Percentiles rank a stretch among this genome's conserved stretches.
phyloP scores from a whole-genome alignment of 257 asterid genomes.

The Ballota nigra region DNA sequence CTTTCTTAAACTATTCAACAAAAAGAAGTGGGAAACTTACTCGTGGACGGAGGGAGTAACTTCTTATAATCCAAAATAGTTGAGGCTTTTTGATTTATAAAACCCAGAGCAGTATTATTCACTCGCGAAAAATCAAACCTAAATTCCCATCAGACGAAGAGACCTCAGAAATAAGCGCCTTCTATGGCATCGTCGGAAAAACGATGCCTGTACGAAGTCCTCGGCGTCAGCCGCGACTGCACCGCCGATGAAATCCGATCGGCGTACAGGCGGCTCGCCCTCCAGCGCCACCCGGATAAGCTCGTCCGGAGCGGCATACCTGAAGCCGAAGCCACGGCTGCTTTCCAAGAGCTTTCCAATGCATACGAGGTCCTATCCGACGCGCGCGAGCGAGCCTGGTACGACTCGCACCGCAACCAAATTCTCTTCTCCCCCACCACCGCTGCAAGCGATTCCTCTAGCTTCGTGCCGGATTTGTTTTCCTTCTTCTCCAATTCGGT shows the following conservation, averaged over 20 bases:
- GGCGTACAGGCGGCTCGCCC: constrained; percentile 81
- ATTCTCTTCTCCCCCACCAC: constrained; percentile 64
- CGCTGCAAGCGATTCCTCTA: constrained; percentile 34
- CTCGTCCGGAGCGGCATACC: constrained; percentile 72
- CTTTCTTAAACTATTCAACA: too few species aligned
- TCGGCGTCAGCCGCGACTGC: constrained; percentile 63
- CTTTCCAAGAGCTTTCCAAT: constrained; percentile 90
- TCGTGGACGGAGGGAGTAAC: too few species aligned
- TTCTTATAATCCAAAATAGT: not conserved
- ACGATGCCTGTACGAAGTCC: constrained; percentile 91
- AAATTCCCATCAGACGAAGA: not conserved
- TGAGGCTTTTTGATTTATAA: not conserved
- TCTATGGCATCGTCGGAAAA: constrained; percentile 68
- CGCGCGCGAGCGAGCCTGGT: constrained; percentile 86
- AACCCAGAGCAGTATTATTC: not conserved
- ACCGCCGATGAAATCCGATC: constrained; percentile 83
- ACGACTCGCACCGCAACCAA: constrained; percentile 92
- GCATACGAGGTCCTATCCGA: constrained; percentile 95
- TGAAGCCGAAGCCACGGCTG: constrained; percentile 87
- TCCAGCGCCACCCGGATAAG: constrained; percentile 99
- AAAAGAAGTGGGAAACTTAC: too few species aligned
- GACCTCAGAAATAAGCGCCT: not conserved
- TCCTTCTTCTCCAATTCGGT: constrained; percentile 79
- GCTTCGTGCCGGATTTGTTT: constrained; percentile 65
- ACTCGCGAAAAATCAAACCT: not conserved